Conservation (phyloP, 2,329 filamentous ascomycete species). For the Chaetothyriales sp. region DNA sequence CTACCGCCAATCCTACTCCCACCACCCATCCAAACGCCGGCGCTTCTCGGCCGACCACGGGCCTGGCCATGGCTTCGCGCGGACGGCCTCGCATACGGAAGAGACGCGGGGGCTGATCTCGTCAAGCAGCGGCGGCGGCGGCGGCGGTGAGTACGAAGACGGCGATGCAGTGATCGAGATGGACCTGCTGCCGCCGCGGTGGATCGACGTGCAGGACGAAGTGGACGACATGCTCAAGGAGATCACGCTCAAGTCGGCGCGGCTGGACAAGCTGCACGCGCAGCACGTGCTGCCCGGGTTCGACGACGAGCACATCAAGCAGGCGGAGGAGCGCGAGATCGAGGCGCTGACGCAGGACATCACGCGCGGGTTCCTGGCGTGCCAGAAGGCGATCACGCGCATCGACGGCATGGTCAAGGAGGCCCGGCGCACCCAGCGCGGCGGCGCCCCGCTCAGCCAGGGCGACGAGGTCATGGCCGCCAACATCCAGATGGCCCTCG, state of each 20-base stretch:
- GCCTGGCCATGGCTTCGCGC: constrained; percentile 44
- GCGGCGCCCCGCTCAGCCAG: constrained; percentile 43
- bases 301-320: constrained; percentile 83
- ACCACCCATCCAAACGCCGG: constrained; percentile 77
- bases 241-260: constrained; percentile 68
- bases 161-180: constrained; percentile 96
- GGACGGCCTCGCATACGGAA: constrained; percentile 46
- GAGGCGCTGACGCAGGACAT: constrained; percentile 81
- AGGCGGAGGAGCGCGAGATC: constrained; percentile 74
- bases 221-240: constrained; percentile 68
- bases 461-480: constrained; percentile 91
- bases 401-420: constrained; percentile 80
- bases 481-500: constrained; percentile 87
- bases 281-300: constrained; percentile 95
- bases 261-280: constrained; percentile 82
- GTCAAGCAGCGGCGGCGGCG: too few species aligned
- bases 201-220: constrained; percentile 90
- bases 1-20: constrained; percentile 95
- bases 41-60: constrained; percentile 42
- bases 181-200: constrained; percentile 86
- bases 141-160: constrained; percentile 66
- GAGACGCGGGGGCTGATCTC: constrained; percentile 76
- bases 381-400: constrained; percentile 73
- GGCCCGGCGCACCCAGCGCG: constrained; percentile 45
- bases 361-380: constrained; percentile 75